Base-by-base conservation (phyloP, 2,329 filamentous ascomycete genomes). In the Myrmaecium sp. region DNA sequence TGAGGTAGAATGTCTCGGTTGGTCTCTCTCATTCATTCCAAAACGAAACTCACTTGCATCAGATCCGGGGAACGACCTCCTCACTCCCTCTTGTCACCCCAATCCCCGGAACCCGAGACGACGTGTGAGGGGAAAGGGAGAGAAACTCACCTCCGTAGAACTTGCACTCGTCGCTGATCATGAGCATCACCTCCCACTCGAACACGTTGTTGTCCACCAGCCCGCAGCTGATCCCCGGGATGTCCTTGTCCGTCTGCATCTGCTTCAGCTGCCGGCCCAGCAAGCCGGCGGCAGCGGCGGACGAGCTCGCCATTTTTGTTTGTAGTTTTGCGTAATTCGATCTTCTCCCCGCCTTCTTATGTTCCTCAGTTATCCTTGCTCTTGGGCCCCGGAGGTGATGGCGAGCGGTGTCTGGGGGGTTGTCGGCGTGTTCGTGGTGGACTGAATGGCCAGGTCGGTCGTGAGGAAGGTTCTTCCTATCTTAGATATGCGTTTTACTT, bases 131-230 rank as follows among this genome's bases (percentile, higher is more conserved):
- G n/a, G n/a, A n/a, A n/a, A n/a, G n/a, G n/a, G n/a, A n/a, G n/a
- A n/a, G n/a, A n/a, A 13, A 55, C 69, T 31, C 57, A 86, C 84
- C 84, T 43, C 84, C 84, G 43, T 94, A 94, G 53, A 80, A 79
- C 55, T 84, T 86, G 55, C 79, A 84, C 47, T 92, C 83, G 42
- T 94, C 84, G 35, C 72, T 82, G 38, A 95, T 86, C 86, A 98
- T 95, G 33, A 98, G 70, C 79, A 94, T 93, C 12, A 95, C 83
- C 54, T 95, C 84, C 89, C 89, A 98, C 59, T 92, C 79, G 39
- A 94, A 94, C 6, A 95, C 73, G 49, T 92, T 77, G 51, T 78
- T 79, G 43, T 75, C 73, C 27, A 84, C 73, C 22, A 98, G 61
- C 0, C 89, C 89, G 43, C 82, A 92, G 34, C 83, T 94, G 46